phyloP scores from a whole-genome alignment of 257 asterid species.

The Catharanthus roseus region DNA sequence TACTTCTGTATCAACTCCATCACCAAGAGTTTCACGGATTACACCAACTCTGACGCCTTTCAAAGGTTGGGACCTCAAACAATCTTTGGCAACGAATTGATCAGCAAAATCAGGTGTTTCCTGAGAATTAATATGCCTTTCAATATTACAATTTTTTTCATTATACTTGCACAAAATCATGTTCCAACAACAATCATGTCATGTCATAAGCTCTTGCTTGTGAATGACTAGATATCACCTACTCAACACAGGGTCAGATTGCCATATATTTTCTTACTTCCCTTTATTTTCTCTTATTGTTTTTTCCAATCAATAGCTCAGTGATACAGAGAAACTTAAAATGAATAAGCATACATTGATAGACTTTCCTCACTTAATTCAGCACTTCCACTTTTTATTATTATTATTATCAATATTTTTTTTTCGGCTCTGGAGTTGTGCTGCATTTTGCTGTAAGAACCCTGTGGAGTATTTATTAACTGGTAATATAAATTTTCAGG shows the following conservation, averaged over 20 bases:
- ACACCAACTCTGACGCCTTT: conserved; percentile 86
- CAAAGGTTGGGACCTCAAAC: conserved; percentile 69
- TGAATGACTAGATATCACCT: not conserved
- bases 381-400: not conserved
- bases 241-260: not conserved
- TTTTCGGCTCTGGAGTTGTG: not conserved
- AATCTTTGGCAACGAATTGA: conserved; percentile 49
- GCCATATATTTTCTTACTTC: not conserved
- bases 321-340: not conserved
- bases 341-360: not conserved
- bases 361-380: not conserved
- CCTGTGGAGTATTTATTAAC: not conserved
- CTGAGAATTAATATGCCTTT: conserved; percentile 39
- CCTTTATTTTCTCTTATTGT: not conserved
- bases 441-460: not conserved
- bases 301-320: not conserved
- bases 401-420: no score
- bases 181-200: not conserved
- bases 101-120: conserved; percentile 69
- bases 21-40: conserved; percentile 80
- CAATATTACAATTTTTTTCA: not conserved
- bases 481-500: not conserved
- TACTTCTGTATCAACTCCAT: conserved; percentile 77
- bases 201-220: not conserved
- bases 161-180: not conserved